Conservation (phyloP, 2,329 filamentous ascomycete genomes). For the Pseudogymnoascus sp. region DNA sequence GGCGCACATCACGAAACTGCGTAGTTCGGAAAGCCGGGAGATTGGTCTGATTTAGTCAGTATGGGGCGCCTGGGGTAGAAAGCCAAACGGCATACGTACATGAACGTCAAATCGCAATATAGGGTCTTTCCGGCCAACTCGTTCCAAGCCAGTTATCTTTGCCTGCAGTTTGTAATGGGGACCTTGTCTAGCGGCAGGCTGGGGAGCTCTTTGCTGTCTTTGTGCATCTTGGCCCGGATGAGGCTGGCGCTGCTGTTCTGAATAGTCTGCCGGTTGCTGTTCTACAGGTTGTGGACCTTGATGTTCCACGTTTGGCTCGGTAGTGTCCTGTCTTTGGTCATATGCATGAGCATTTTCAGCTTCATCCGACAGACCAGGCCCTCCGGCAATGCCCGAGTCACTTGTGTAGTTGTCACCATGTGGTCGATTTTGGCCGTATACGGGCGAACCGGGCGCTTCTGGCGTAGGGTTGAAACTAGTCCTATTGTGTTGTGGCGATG, state of each 20-base stretch:
- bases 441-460: constrained; percentile 24
- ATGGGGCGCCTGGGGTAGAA: background rate
- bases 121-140: constrained; percentile 90
- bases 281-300: constrained; percentile 17
- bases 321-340: constrained; percentile 23
- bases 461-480: constrained; percentile 21
- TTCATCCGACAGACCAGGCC: constrained; percentile 20
- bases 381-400: constrained; percentile 12
- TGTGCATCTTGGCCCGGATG: constrained; percentile 27
- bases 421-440: constrained; percentile 19
- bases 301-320: constrained; percentile 28
- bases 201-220: constrained; percentile 30
- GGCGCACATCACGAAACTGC: constrained; percentile 93
- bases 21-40: constrained; percentile 97
- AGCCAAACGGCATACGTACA: constrained; percentile 46
- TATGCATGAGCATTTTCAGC: constrained; percentile 19
- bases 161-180: constrained; percentile 81
- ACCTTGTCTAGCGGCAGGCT: constrained; percentile 36
- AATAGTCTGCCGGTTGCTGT: constrained; percentile 15
- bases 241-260: constrained; percentile 27
- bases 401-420: constrained; percentile 20
- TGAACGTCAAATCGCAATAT: constrained; percentile 94
- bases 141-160: constrained; percentile 88
- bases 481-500: constrained; percentile 25
- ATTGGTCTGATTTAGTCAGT: constrained; percentile 62